Evolutionary conservation across 768 basidiomycete species (phyloP).

Genomic region (Lentinula sp.): DNA sequence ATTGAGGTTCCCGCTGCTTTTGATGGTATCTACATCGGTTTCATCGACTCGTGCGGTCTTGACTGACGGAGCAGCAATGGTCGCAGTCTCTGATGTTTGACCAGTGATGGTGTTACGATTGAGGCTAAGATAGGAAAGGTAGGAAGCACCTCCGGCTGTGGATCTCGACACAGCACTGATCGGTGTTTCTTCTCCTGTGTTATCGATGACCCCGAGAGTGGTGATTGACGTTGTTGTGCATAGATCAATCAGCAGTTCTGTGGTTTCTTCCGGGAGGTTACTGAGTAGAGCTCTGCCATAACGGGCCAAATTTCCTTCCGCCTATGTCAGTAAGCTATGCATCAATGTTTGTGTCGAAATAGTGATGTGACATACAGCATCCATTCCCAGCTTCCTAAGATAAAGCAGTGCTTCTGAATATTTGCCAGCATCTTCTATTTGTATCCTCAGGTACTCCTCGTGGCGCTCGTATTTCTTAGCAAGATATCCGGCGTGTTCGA

Average conservation of each 20-base stretch:
- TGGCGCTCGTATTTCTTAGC: conserved; percentile 89
- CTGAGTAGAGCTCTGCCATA: conserved; percentile 86
- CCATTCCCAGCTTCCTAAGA: conserved; percentile 70
- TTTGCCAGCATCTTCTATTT: conserved; percentile 88
- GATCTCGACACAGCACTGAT: conserved; percentile 15
- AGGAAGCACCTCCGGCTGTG: conserved; percentile 44
- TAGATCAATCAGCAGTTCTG: conserved; percentile 84
- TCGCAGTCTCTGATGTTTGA: conserved; percentile 32
- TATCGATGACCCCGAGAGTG: conserved; percentile 31
- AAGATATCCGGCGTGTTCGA: conserved; percentile 89
- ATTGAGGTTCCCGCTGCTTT: conserved; percentile 38
- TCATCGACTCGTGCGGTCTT: conserved; percentile 36
- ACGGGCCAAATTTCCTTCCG: conserved; percentile 78
- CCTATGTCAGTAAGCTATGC: conserved; percentile 34
- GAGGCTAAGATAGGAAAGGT: conserved; percentile 75
- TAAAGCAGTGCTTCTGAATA: conserved; percentile 79
- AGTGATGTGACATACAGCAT: conserved; percentile 50
- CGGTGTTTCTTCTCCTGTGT: conserved; percentile 17
- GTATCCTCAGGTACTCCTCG: conserved; percentile 89
- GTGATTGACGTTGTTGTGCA: conserved; percentile 68
- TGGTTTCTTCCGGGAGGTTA: conserved; percentile 82
- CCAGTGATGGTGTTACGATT: conserved; percentile 46
- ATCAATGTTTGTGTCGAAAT: not conserved
- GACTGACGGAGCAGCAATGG: conserved; percentile 39
- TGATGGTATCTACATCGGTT: conserved; percentile 22